Base-by-base conservation (phyloP, 208 protist species). In the Leishmania braziliensis region DNA sequence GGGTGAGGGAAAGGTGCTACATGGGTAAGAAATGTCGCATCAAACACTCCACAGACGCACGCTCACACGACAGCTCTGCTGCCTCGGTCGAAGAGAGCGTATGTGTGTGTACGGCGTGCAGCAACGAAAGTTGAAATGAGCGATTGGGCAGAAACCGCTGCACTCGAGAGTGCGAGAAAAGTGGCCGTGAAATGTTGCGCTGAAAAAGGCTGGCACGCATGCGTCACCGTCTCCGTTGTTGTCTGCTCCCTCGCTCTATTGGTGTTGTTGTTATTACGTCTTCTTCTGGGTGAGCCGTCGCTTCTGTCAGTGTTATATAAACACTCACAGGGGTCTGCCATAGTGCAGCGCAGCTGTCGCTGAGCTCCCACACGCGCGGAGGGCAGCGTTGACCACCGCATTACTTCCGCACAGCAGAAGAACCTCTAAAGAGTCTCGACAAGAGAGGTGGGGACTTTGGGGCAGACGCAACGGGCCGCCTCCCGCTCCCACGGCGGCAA, bases 401-500 rank as follows among this genome's bases (percentile, higher is more conserved):
- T 16, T 0, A 68, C 23, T 68, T 39, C 29, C 23, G 33, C 50
- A 43, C 12, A 3, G 5, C 71, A 43, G 14, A 46, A 10, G 18
- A 39, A 16, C 29, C 33, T 23, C 26, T 79, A 75, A 53, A 20
- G 26, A n/a, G 75, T 70, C 63, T 80, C 75, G 39, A 84, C 79
- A 5, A 90, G 62, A 0, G 84, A 66, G 14, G 78, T 85, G 3
- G 89, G 89, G n/a, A 92, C 83, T 26, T 79, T 78, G 23, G 76
- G 72, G 26, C 83, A 81, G 23, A 50, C 62, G 23, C 33, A 63
- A 16, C 76, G 69, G 23, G 85, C 88, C n/a, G 51, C 75, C 70
- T 86, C 71, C 5, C 94, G 84, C 68, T 88, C 81, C 92, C 91
- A 95, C 51, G 94, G 94, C 36, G 92, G 90, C 53, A 94, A 75